These are phyloP conservation scores for Gypsophila paniculata DNA, from an alignment of 179 eudicot species.

Conservation along the genomic window DNA sequence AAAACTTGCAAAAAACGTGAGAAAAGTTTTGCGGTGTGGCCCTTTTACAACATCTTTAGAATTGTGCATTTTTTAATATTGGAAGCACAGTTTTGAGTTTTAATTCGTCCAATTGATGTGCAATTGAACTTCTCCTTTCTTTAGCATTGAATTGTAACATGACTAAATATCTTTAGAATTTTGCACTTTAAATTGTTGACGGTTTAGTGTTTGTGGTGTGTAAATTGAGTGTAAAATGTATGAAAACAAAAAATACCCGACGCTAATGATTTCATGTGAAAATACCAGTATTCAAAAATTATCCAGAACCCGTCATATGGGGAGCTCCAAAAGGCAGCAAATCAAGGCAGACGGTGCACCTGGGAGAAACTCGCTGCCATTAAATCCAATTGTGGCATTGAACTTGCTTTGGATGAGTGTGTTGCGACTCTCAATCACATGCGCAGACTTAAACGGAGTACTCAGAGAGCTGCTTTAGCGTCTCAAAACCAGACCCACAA, in stretches of 20 bases:
- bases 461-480: conserved; percentile 65
- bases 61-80: neutral
- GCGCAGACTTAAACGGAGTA: conserved; percentile 78
- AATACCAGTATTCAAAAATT: conserved; percentile 66
- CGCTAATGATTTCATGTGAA: neutral
- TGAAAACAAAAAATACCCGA: neutral
- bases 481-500: too few relatives aligned
- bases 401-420: conserved; percentile 85
- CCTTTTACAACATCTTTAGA: neutral
- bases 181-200: neutral
- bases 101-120: neutral
- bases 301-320: conserved; percentile 80
- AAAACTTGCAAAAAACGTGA: neutral
- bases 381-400: conserved; percentile 91
- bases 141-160: neutral
- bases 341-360: conserved; percentile 90
- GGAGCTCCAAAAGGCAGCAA: conserved; percentile 90
- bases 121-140: neutral
- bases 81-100: neutral
- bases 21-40: neutral
- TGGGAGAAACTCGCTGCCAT: conserved; percentile 99
- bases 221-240: neutral
- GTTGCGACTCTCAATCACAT: conserved; percentile 86
- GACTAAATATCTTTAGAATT: neutral
- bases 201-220: neutral